These are phyloP conservation scores for Comarum palustre DNA, from an alignment of 306 rosid genomes.

Conservation along the genomic window DNA sequence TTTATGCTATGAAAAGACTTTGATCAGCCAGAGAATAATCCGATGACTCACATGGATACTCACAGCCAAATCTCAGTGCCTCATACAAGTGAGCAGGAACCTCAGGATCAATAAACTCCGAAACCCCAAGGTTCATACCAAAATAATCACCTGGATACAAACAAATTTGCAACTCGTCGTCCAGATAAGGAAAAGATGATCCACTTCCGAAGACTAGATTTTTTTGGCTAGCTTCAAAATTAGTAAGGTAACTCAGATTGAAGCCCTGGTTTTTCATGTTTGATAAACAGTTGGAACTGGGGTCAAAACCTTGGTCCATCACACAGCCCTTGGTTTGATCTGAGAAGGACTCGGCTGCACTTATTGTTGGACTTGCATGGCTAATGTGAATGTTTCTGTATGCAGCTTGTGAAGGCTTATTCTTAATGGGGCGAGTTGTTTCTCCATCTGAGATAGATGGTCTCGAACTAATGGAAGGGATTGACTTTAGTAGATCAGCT, in stretches of 20 bases:
- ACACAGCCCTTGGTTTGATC: slow-evolving; percentile 40
- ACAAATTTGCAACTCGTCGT: slow-evolving; percentile 53
- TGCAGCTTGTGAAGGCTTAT: slow-evolving; percentile 47
- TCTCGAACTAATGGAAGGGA: slow-evolving; percentile 49
- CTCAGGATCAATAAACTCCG: slow-evolving; percentile 61
- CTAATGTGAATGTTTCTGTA: slow-evolving; percentile 34
- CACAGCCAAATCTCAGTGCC: slow-evolving; percentile 40
- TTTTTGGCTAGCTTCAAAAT: slow-evolving; percentile 45
- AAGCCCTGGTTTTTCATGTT: slow-evolving; percentile 51
- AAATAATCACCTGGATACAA: slow-evolving; percentile 51
- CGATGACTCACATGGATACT: slow-evolving; percentile 43
- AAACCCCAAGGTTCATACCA: slow-evolving; percentile 50
- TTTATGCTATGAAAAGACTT: slow-evolving; percentile 70
- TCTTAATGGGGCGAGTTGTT: slow-evolving; percentile 36
- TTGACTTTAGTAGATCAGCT: slow-evolving; percentile 44
- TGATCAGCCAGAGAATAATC: slow-evolving; percentile 67
- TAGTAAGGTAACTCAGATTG: slow-evolving; percentile 44
- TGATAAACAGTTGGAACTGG: slow-evolving; percentile 39
- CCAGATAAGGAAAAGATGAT: slow-evolving; percentile 42
- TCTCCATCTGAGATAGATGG: slow-evolving; percentile 37
- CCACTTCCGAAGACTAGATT: slow-evolving; percentile 48
- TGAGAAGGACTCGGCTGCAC: slow-evolving; percentile 44
- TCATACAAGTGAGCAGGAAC: slow-evolving; percentile 58
- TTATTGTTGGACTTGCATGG: slow-evolving; percentile 37
- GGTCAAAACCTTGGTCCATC: slow-evolving; percentile 41